Evolutionary conservation across 306 rosid genomes (phyloP).

Genomic region (Gastrolobium bilobum): DNA sequence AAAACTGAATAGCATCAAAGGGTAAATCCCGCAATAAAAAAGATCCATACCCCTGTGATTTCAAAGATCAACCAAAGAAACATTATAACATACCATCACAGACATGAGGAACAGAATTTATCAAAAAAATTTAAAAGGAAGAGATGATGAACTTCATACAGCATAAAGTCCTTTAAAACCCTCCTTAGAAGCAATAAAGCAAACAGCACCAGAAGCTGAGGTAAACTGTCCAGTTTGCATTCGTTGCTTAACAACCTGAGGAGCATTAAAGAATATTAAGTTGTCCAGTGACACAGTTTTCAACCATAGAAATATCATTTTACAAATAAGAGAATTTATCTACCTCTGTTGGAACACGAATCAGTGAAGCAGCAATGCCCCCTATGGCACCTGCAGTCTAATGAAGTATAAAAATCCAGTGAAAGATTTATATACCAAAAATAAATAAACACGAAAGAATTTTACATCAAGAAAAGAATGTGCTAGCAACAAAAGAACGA

Average conservation of each 20-base stretch:
- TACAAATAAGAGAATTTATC: conserved; percentile 33
- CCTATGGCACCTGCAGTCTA: conserved; percentile 98
- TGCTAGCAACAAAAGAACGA: conserved; percentile 43
- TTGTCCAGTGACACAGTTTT: conserved; percentile 35
- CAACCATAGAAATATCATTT: conserved; percentile 36
- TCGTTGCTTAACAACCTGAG: conserved; percentile 96
- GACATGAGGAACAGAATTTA: conserved; percentile 6
- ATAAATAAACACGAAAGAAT: neutral
- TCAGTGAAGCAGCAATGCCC: conserved; percentile 91
- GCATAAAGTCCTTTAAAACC: conserved; percentile 93
- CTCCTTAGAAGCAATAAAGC: conserved; percentile 79
- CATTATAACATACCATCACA: conserved; percentile 18
- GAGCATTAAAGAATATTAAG: conserved; percentile 39
- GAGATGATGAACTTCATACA: conserved; percentile 55
- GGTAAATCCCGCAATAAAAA: conserved; percentile 91
- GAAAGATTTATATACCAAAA: conserved; percentile 23
- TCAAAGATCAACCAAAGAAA: conserved; percentile 37
- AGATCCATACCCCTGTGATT: conserved; percentile 87
- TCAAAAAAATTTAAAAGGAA: conserved; percentile 34
- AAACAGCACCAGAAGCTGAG: conserved; percentile 86
- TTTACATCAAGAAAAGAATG: conserved; percentile 36
- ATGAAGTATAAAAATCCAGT: conserved; percentile 48
- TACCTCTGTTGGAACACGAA: conserved; percentile 99
- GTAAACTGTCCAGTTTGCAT: conserved; percentile 96
- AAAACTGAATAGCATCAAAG: conserved; percentile 95